A percentile compares a stretch with the other conserved stretches of the same genome.
These are phyloP conservation scores for Calonectria ilicicola DNA, from an alignment of 2,329 filamentous ascomycete species.

Conservation along the genomic window DNA sequence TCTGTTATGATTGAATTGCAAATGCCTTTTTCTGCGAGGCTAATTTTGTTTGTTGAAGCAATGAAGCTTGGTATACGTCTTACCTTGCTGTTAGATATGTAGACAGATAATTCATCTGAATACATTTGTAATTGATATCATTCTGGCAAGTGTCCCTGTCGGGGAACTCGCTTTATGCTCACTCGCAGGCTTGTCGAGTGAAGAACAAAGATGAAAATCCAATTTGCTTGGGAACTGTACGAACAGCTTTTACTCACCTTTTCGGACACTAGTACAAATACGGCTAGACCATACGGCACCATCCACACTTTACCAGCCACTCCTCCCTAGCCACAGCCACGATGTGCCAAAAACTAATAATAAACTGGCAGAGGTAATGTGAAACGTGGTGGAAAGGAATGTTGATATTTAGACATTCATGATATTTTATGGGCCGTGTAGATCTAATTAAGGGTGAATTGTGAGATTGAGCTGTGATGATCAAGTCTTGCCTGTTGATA, in stretches of 20 bases:
- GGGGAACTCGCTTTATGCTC: constrained; percentile 7
- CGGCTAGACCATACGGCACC: neutral
- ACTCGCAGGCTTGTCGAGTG: constrained; percentile 9
- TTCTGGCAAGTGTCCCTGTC: neutral
- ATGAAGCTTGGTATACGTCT: neutral
- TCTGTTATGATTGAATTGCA: constrained; percentile 2
- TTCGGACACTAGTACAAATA: neutral
- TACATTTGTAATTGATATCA: neutral
- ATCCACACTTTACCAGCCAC: neutral
- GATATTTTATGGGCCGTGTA: neutral
- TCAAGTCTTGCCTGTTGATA: neutral
- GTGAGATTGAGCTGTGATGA: neutral
- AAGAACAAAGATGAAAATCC: constrained; percentile 14
- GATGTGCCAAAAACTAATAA: too few relatives aligned
- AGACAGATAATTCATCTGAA: constrained; percentile 3
- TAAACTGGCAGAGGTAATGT: too few relatives aligned
- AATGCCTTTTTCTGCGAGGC: neutral
- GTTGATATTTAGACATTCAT: too few relatives aligned
- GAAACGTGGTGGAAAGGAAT: too few relatives aligned
- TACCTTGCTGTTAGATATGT: constrained; percentile 2
- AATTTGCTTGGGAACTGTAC: neutral
- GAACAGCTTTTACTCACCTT: neutral
- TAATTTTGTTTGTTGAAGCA: neutral
- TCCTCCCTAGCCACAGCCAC: neutral
- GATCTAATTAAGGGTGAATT: neutral